These are phyloP conservation scores for Ceriops zippeliana DNA, from an alignment of 345 rosid genomes.

Conservation along the genomic window DNA sequence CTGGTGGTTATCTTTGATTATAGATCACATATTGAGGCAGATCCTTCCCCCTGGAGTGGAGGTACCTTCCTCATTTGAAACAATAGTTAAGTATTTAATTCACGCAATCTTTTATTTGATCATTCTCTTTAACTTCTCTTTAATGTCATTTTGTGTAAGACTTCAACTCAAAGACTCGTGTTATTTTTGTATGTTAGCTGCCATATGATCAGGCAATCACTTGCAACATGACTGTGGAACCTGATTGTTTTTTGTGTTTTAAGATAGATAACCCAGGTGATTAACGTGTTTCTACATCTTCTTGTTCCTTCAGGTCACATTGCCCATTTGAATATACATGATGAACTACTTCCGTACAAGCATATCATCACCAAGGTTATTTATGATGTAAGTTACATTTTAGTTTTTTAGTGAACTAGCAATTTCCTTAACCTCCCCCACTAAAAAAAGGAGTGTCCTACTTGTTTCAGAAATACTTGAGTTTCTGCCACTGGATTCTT, in stretches of 20 bases:
- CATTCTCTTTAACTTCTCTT: background rate
- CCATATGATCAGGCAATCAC: background rate
- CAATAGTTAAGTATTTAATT: constrained; percentile 69
- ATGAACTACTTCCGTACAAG: constrained; percentile 75
- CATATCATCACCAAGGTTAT: constrained; percentile 87
- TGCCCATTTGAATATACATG: constrained; percentile 91
- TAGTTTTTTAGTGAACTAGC: background rate
- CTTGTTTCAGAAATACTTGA: background rate
- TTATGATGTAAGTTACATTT: constrained; percentile 57
- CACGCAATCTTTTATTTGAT: constrained; percentile 7
- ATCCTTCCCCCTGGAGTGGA: constrained; percentile 84
- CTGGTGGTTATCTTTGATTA: constrained; percentile 12
- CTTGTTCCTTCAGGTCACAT: constrained; percentile 67
- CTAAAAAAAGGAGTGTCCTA: background rate
- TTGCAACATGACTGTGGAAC: background rate
- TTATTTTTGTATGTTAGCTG: constrained; percentile 5
- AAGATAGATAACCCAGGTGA: constrained; percentile 2
- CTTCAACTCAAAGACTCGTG: background rate
- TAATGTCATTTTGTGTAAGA: background rate
- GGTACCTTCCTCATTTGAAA: constrained; percentile 93
- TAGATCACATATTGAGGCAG: constrained; percentile 87
- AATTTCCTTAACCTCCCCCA: background rate
- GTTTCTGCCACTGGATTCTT: background rate
- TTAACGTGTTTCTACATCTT: constrained; percentile 19
- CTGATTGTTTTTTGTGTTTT: constrained; percentile 6